These are phyloP conservation scores for Diplodia sapinea DNA, from an alignment of 2,329 filamentous ascomycete species.

Conservation along the genomic window DNA sequence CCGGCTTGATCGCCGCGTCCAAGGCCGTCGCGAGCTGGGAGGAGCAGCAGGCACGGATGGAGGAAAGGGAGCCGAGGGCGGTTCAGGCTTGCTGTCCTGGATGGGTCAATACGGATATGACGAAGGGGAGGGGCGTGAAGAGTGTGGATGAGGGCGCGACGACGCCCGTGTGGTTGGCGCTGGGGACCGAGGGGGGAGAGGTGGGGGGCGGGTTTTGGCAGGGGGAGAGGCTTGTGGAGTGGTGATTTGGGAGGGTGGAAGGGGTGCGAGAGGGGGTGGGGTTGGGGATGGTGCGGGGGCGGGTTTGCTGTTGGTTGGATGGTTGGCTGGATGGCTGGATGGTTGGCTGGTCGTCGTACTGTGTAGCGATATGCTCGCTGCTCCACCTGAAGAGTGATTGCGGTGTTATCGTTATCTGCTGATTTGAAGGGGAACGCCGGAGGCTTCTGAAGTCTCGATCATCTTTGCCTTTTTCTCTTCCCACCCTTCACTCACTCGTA, in stretches of 20 bases:
- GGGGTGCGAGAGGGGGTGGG: too few relatives aligned
- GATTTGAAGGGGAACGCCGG: too few relatives aligned
- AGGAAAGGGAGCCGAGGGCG: conserved; percentile 49
- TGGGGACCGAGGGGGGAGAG: conserved; percentile 48
- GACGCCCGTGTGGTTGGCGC: conserved; percentile 52
- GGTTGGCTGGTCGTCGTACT: too few relatives aligned
- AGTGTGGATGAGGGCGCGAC: conserved; percentile 53
- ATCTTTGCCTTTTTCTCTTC: too few relatives aligned
- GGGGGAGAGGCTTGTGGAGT: conserved; percentile 46
- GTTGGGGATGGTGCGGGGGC: too few relatives aligned
- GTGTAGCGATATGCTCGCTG: too few relatives aligned
- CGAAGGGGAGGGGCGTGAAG: conserved; percentile 48
- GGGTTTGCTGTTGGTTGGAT: too few relatives aligned
- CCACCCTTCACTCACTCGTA: too few relatives aligned
- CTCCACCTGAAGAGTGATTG: too few relatives aligned
- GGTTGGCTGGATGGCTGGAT: too few relatives aligned
- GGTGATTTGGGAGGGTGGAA: conserved; percentile 35
- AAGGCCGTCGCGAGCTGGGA: conserved; percentile 47
- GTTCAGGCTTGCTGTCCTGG: conserved; percentile 54
- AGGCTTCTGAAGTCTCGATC: too few relatives aligned
- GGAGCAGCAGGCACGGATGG: conserved; percentile 51
- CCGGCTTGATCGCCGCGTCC: conserved; percentile 52
- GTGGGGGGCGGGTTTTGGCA: conserved; percentile 46
- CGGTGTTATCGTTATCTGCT: too few relatives aligned
- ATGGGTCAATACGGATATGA: conserved; percentile 57